A percentile compares a stretch with the other conserved stretches of the same genome.
Evolutionary conservation across 306 rosid genomes (phyloP).

Genomic region (Cercis canadensis): DNA sequence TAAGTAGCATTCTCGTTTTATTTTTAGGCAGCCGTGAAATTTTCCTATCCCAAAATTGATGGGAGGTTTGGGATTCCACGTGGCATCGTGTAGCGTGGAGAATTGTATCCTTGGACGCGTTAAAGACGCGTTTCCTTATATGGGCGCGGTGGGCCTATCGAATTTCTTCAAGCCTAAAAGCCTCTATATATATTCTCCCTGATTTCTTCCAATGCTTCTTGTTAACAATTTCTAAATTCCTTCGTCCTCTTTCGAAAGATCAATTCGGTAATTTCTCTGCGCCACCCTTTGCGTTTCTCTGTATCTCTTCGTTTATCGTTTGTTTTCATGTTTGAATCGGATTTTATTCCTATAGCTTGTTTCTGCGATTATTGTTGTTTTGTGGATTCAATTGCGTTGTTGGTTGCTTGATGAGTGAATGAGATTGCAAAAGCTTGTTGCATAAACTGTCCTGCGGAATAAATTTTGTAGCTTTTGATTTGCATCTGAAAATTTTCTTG

Average conservation of each 20-base stretch:
- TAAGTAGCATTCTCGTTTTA: too few species aligned
- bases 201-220: background rate
- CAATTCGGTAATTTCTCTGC: conserved; percentile 27
- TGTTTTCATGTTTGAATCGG: too few species aligned
- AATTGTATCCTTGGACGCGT: conserved; percentile 20
- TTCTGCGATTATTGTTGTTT: too few species aligned
- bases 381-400: background rate
- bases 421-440: too few species aligned
- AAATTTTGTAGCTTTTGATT: background rate
- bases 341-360: too few species aligned
- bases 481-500: background rate
- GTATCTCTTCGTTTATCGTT: background rate
- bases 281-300: background rate
- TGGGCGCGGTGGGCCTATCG: background rate
- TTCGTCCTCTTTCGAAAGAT: background rate
- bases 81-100: background rate
- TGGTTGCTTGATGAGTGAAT: too few species aligned
- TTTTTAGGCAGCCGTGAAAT: too few species aligned
- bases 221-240: conserved; percentile 11
- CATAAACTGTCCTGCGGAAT: background rate
- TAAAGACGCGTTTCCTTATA: background rate
- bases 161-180: background rate
- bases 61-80: background rate
- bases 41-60: too few species aligned
- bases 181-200: background rate